Conservation (phyloP, 441 rosid species). For the Gossypium gossypioides region DNA sequence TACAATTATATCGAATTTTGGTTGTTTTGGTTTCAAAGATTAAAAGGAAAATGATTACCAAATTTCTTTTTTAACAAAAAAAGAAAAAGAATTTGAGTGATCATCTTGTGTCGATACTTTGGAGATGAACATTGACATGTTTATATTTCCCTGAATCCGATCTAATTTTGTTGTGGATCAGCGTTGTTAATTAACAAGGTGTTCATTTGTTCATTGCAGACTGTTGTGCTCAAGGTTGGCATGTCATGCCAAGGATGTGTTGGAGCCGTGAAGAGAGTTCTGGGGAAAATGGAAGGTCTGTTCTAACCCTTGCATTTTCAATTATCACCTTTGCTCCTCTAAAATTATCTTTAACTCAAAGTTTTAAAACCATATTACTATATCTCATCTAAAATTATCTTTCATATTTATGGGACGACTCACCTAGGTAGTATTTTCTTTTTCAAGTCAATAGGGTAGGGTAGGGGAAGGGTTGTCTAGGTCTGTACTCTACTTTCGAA, state of each 20-base stretch:
- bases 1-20: neutral
- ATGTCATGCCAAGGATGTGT: constrained; percentile 88
- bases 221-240: constrained; percentile 77
- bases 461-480: no score
- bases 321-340: neutral
- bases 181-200: neutral
- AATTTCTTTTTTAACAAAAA: no score
- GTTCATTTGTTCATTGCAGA: constrained; percentile 38
- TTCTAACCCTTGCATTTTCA: neutral
- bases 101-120: neutral
- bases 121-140: neutral
- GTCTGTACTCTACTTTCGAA: no score
- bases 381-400: no score
- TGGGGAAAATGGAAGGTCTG: constrained; percentile 85
- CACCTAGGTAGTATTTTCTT: no score
- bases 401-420: no score
- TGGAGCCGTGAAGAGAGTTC: constrained; percentile 87
- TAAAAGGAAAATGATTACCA: neutral
- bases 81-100: neutral
- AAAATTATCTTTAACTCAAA: neutral
- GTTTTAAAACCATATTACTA: no score
- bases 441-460: no score
- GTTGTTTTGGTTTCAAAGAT: neutral
- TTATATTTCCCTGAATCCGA: no score
- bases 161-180: neutral